Evolutionary conservation across 2,329 filamentous ascomycete species (phyloP).

Genomic region (Chalaropsis ovoidea): DNA sequence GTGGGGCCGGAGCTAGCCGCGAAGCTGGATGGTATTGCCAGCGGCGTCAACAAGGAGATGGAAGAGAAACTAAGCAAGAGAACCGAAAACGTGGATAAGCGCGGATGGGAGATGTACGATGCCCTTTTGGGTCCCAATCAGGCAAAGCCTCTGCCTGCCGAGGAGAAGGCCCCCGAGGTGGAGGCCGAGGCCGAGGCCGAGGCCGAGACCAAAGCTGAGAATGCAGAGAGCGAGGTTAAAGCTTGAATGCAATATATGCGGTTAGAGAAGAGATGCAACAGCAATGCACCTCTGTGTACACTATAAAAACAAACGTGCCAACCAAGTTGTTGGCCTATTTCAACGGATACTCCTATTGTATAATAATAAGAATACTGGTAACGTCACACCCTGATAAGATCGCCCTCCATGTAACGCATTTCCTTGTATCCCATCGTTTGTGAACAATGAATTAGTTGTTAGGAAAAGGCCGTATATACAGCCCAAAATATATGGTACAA

Average conservation of each 20-base stretch:
- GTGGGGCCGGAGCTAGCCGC: constrained; percentile 33
- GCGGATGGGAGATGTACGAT: constrained; percentile 25
- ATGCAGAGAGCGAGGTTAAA: constrained; percentile 1
- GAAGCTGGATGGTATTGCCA: constrained; percentile 36
- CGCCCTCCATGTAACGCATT: background rate
- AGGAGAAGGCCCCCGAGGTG: background rate
- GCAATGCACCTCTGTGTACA: constrained; percentile 15
- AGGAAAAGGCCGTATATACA: background rate
- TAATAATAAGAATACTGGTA: constrained; percentile 22
- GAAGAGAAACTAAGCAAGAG: constrained; percentile 29
- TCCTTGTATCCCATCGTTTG: background rate
- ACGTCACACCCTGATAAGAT: background rate
- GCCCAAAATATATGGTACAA: background rate
- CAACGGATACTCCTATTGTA: constrained; percentile 24
- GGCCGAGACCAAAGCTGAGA: constrained; percentile 1
- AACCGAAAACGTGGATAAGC: constrained; percentile 21
- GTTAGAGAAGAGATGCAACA: constrained; percentile 15
- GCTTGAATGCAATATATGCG: constrained; percentile 12
- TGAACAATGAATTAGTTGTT: background rate
- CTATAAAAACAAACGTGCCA: background rate
- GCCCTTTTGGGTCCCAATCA: constrained; percentile 23
- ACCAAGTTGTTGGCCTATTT: background rate
- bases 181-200: background rate
- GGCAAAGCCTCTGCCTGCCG: background rate
- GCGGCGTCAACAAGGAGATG: constrained; percentile 34